phyloP scores from a whole-genome alignment of 192 early-diverging fungal genomes.

The Tieghemiomyces parasiticus region DNA sequence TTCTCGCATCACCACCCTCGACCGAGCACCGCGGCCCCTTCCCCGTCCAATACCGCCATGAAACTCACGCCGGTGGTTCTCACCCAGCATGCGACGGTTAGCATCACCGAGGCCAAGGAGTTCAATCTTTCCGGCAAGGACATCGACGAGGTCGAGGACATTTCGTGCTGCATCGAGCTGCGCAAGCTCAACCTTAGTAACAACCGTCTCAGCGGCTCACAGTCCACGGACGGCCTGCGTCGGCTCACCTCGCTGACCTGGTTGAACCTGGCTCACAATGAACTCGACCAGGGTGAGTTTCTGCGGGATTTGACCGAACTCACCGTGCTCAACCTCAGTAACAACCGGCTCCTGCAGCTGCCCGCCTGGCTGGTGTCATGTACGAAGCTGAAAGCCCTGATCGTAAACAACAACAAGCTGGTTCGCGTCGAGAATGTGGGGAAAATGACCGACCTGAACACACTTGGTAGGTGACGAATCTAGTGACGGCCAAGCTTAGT shows the following conservation, averaged over 20 bases:
- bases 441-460: constrained; percentile 41
- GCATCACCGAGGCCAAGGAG: constrained; percentile 25
- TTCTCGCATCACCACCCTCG: no score
- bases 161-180: constrained; percentile 38
- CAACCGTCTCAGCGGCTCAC: constrained; percentile 35
- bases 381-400: constrained; percentile 55
- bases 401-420: constrained; percentile 65
- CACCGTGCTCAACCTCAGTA: constrained; percentile 49
- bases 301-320: constrained; percentile 38
- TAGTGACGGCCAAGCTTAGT: no score
- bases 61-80: constrained; percentile 20
- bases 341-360: constrained; percentile 47
- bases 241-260: constrained; percentile 38
- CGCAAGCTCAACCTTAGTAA: constrained; percentile 43
- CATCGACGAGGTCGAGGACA: constrained; percentile 52
- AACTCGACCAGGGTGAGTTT: constrained; percentile 36
- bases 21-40: no score
- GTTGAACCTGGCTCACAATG: constrained; percentile 49
- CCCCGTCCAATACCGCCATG: no score
- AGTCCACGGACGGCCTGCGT: constrained; percentile 33
- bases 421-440: constrained; percentile 44
- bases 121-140: constrained; percentile 35
- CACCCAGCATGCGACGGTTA: constrained; percentile 7
- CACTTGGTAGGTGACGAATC: constrained; percentile 45
- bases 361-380: constrained; percentile 35